Conservation (phyloP, 2,329 filamentous ascomycete species). For the Thyridium curvatum region DNA sequence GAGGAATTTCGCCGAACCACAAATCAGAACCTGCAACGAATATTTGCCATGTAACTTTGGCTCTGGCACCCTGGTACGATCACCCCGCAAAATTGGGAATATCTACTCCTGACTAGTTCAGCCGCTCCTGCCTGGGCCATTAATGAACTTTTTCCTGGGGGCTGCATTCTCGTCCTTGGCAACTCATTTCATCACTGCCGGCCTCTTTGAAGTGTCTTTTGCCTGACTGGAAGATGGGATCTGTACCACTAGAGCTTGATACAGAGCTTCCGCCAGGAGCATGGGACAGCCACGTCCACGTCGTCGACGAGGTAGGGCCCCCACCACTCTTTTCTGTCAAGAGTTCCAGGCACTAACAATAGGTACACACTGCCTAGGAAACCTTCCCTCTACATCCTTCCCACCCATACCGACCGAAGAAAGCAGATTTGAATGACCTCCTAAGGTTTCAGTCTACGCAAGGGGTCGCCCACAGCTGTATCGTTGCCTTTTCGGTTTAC, state of each 20-base stretch:
- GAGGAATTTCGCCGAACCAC: too few relatives aligned
- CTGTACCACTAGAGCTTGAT: not conserved
- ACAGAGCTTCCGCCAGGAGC: conserved; percentile 12
- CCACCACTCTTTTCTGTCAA: not conserved
- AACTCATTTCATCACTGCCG: too few relatives aligned
- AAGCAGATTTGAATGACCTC: conserved; percentile 11
- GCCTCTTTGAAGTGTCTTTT: not conserved
- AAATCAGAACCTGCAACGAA: too few relatives aligned
- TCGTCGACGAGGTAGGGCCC: conserved; percentile 12
- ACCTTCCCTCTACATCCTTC: conserved; percentile 10
- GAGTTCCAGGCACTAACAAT: not conserved
- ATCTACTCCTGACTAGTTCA: too few relatives aligned
- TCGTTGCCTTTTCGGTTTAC: conserved; percentile 22
- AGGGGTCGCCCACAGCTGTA: conserved; percentile 15
- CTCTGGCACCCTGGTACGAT: too few relatives aligned
- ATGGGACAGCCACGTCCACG: conserved; percentile 21
- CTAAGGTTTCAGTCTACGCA: conserved; percentile 15
- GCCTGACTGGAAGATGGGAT: not conserved
- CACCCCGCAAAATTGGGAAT: too few relatives aligned
- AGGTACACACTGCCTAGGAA: conserved; percentile 1
- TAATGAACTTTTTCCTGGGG: too few relatives aligned
- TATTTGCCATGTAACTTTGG: too few relatives aligned
- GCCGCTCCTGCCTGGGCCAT: too few relatives aligned
- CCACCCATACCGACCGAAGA: conserved; percentile 12
- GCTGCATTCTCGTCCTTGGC: too few relatives aligned